Conservation (phyloP, 306 rosid species). For the Pyrus bretschneideri region DNA sequence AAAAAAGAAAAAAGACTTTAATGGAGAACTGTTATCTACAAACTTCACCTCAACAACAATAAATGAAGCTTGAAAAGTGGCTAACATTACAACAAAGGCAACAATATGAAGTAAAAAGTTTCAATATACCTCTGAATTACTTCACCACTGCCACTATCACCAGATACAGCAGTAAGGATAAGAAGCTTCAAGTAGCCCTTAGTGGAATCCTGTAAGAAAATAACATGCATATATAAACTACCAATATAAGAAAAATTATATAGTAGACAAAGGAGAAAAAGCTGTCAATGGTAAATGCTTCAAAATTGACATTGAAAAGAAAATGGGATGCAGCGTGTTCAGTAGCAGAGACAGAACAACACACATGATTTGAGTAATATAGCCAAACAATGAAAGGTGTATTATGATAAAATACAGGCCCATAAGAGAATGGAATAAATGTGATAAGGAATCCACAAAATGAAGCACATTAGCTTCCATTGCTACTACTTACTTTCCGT, state of each 20-base stretch:
- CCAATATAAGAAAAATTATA: not conserved
- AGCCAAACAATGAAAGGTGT: not conserved
- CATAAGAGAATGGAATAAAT: not conserved
- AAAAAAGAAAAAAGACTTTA: not conserved
- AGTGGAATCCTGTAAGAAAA: constrained; percentile 71
- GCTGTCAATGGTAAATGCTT: not conserved
- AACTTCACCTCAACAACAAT: constrained; percentile 7
- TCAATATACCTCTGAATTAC: constrained; percentile 78
- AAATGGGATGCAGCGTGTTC: not conserved
- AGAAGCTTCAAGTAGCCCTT: constrained; percentile 94
- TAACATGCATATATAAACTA: not conserved
- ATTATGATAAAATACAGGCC: not conserved
- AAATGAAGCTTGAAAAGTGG: constrained; percentile 13
- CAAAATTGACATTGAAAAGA: not conserved
- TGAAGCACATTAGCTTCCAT: constrained; percentile 6
- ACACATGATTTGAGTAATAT: not conserved
- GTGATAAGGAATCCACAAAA: not conserved
- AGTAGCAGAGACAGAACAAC: not conserved
- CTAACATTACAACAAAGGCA: not conserved
- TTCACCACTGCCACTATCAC: constrained; percentile 76
- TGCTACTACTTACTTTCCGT: constrained; percentile 62
- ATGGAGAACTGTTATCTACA: not conserved
- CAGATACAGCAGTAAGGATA: constrained; percentile 87
- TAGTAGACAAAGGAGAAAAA: not conserved
- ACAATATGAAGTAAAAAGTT: constrained; percentile 8